A percentile compares a stretch with the other conserved stretches of the same genome.
phyloP scores from a whole-genome alignment of 345 rosid species.

The Cardamine resedifolia region DNA sequence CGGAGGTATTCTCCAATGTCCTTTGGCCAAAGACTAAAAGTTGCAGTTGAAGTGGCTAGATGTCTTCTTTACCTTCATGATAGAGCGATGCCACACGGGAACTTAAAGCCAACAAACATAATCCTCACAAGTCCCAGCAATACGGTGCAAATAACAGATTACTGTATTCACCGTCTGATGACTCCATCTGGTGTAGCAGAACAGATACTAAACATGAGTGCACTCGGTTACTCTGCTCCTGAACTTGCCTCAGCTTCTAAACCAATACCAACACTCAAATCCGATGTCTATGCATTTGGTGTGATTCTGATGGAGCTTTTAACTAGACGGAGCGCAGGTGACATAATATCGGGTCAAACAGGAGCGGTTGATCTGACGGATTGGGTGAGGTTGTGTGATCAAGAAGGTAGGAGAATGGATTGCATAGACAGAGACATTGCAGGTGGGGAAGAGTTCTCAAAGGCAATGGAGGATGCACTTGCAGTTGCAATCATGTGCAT shows the following conservation, averaged over 20 bases:
- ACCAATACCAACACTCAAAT: constrained; percentile 66
- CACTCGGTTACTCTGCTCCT: constrained; percentile 91
- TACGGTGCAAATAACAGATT: constrained; percentile 60
- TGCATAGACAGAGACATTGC: constrained; percentile 89
- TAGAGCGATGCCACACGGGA: constrained; percentile 78
- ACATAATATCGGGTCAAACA: constrained; percentile 91
- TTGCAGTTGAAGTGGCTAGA: constrained; percentile 73
- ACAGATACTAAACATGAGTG: constrained; percentile 85
- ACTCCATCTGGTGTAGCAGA: constrained; percentile 78
- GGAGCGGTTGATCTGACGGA: constrained; percentile 91
- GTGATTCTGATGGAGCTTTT: constrained; percentile 90
- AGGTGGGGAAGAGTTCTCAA: constrained; percentile 72
- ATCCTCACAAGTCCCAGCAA: constrained; percentile 59
- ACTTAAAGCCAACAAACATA: constrained; percentile 84
- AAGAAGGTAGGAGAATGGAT: constrained; percentile 89
- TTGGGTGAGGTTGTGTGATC: constrained; percentile 82
- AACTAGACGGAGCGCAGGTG: constrained; percentile 87
- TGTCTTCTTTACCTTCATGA: constrained; percentile 82
- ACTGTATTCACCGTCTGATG: constrained; percentile 88
- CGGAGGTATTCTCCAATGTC: constrained; percentile 77
- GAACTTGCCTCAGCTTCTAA: constrained; percentile 71
- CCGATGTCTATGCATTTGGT: constrained; percentile 84
- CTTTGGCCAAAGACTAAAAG: constrained; percentile 74
- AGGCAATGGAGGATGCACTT: constrained; percentile 90
- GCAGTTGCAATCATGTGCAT: constrained; percentile 77